These are phyloP conservation scores for Globisporangium irregulare DNA, from an alignment of 352 stramenopile genomes.

Conservation along the genomic window DNA sequence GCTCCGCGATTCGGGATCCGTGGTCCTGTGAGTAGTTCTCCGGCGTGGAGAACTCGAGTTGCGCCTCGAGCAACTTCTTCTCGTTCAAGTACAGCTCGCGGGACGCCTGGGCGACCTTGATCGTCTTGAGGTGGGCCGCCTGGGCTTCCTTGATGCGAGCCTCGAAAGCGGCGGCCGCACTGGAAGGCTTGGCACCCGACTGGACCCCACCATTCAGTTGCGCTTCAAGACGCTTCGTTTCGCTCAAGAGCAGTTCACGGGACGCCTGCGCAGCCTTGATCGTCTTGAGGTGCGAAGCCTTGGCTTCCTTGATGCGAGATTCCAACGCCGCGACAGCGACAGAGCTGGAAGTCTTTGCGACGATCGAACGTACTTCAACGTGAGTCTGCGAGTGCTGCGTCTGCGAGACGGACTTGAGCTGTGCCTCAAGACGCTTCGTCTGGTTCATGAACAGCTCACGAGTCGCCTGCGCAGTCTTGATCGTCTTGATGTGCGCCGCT, in stretches of 20 bases:
- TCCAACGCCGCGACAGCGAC: slow-evolving; percentile 2
- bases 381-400: background rate
- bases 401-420: background rate
- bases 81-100: slow-evolving; percentile 6
- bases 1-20: background rate
- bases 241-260: slow-evolving; percentile 4
- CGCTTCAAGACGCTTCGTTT: slow-evolving; percentile 10
- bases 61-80: slow-evolving; percentile 1
- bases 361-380: background rate
- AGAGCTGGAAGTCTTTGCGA: background rate
- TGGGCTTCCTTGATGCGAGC: background rate
- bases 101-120: slow-evolving; percentile 2
- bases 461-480: slow-evolving; percentile 3
- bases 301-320: background rate
- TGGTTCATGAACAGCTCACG: background rate
- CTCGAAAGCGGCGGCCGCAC: background rate
- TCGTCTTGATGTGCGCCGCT: slow-evolving; percentile 2
- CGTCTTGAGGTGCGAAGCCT: slow-evolving; percentile 1
- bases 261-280: slow-evolving; percentile 8
- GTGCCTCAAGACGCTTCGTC: slow-evolving; percentile 5
- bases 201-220: slow-evolving; percentile 6
- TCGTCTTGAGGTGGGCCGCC: slow-evolving; percentile 9
- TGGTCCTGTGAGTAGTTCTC: background rate
- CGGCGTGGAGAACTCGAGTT: background rate
- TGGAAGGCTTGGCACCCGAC: background rate